Conservation (phyloP, 139 green algal species). For the Auxenochlorella protothecoides region DNA sequence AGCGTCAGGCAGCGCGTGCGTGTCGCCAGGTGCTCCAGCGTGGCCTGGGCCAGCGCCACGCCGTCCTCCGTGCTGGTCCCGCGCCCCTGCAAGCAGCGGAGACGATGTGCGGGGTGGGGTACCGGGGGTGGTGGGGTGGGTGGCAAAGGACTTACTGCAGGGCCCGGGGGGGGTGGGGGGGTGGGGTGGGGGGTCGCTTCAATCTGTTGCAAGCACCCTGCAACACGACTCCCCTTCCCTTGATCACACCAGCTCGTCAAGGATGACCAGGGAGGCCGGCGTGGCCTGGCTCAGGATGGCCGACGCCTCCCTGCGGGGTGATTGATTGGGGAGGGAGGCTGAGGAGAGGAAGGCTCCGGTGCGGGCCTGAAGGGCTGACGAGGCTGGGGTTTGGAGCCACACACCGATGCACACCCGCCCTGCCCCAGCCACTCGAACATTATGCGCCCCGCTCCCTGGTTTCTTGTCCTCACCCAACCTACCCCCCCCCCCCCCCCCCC, state of each 20-base stretch:
- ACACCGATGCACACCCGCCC: no score
- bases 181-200: not conserved
- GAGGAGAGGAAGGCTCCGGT: constrained; percentile 33
- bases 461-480: no score
- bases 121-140: no score
- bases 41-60: constrained; percentile 28
- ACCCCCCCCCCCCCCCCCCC: no score
- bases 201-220: no score
- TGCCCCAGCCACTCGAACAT: no score
- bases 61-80: constrained; percentile 18
- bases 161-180: constrained; percentile 46
- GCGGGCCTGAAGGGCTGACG: no score
- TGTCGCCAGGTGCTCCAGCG: constrained; percentile 38
- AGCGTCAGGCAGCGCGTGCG: constrained; percentile 37
- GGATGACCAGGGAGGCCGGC: constrained; percentile 39
- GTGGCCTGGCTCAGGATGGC: constrained; percentile 42
- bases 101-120: no score
- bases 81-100: constrained; percentile 8
- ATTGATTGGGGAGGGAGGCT: no score
- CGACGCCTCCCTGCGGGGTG: constrained; percentile 4
- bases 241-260: constrained; percentile 51
- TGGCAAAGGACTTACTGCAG: constrained; percentile 26
- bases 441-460: no score
- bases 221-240: constrained; percentile 6
- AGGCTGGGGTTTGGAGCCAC: no score